Evolutionary conservation across 1,284 basidiomycete species (phyloP), one percentile per base, ranked within the genome.

Genomic region (Trichosporon sp.): DNA sequence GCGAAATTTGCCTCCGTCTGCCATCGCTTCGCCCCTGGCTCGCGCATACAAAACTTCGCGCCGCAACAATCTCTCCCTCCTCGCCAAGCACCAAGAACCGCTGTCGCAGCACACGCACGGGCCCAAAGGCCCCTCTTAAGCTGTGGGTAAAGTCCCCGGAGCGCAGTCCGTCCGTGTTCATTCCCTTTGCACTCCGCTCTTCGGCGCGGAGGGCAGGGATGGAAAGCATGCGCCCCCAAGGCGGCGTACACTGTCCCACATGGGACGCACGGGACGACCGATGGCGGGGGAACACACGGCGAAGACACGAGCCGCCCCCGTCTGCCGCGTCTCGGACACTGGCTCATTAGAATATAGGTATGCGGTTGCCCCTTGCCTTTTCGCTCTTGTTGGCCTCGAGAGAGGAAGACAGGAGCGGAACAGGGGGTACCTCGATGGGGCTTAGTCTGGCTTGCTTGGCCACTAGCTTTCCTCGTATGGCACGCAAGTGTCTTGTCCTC

Each of bases 71-170:
- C 26, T 10, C 65, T 64, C 56, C 64, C 31, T 70, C 38, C 31
- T 69, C 48, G 66, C 68, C 72, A 73, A 73, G 70, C 70, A 71
- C 74, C 80, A 82, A 80, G 78, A 83, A 83, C 81, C 81, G 80
- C 78, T 77, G 69, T 81, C 81, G 81, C 81, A 82, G 80, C 76
- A 78, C 74, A 79, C 80, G 74, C 32, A 81, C 79, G 63, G 61
- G 74, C 7, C 8, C 35, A 37, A 37, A 37, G 26, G 26, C 76
- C 70, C 35, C 65, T 48, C 68, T 78, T 74, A 43, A 59, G 78
- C 81, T 83, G 81, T 81, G 81, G 81, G 76, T 77, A 83, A 83
- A 83, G 81, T 83, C 81, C 80, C 81, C 81, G 81, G 81, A 83
- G 81, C 79, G 72, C 40, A 59, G 72, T 73, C 48, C 59, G 56